Percentiles rank a stretch among this genome's conserved stretches.
Conservation (phyloP, 331 rosid genomes). For the Malus hybrid region DNA sequence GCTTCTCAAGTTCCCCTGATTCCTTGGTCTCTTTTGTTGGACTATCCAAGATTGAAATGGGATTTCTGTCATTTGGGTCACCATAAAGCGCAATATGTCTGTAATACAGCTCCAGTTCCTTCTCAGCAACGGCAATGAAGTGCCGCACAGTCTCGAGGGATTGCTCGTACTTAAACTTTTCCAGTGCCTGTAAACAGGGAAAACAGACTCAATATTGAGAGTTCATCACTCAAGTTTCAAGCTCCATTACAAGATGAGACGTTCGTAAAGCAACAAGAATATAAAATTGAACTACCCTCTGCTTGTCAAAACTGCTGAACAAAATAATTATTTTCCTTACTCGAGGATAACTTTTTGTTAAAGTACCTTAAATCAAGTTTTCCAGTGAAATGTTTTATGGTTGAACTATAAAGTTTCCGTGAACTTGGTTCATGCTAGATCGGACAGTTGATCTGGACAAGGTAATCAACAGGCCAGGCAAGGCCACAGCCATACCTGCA, state of each 20-base stretch:
- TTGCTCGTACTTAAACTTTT: conserved; percentile 86
- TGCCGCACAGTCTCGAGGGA: conserved; percentile 76
- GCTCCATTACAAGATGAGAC: too few relatives aligned
- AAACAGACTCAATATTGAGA: neutral
- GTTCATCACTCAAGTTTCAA: neutral
- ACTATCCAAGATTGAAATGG: conserved; percentile 36
- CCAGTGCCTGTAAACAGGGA: conserved; percentile 60
- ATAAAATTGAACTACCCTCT: neutral
- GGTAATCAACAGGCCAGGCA: neutral
- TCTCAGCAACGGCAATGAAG: conserved; percentile 72
- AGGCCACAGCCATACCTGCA: neutral
- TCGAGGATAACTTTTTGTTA: neutral
- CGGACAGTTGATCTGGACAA: neutral
- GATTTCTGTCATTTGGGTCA: conserved; percentile 57
- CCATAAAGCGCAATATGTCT: conserved; percentile 82
- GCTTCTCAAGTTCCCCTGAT: conserved; percentile 22
- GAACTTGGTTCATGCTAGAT: too few relatives aligned
- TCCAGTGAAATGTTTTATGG: neutral
- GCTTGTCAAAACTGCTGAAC: neutral
- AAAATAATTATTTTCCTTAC: neutral
- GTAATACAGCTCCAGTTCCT: conserved; percentile 76
- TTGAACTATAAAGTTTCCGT: neutral
- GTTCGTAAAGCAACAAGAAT: neutral
- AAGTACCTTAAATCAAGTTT: neutral
- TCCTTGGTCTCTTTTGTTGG: conserved; percentile 23